Evolutionary conservation across 352 stramenopile species (phyloP).

Genomic region (Pythium pyrilobum): DNA sequence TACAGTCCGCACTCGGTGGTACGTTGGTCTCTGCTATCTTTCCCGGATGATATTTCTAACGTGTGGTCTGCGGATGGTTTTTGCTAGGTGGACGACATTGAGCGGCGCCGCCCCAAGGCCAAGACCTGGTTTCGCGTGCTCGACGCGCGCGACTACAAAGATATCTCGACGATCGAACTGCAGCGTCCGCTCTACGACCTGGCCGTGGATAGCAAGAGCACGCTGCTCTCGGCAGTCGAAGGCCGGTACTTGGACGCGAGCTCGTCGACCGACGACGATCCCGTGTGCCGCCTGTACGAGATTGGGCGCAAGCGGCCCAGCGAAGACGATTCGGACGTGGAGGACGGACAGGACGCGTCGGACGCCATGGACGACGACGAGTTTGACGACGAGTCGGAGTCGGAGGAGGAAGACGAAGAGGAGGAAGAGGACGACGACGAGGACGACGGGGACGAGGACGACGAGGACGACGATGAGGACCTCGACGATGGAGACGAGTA

Average conservation of each 20-base stretch:
- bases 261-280: conserved; percentile 61
- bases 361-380: conserved; percentile 75
- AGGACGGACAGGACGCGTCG: conserved; percentile 66
- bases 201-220: conserved; percentile 56
- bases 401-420: conserved; percentile 33
- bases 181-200: conserved; percentile 75
- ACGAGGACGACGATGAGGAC: conserved; percentile 40
- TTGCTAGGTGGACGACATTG: conserved; percentile 48
- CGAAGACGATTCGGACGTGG: conserved; percentile 85
- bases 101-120: conserved; percentile 50
- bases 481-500: conserved; percentile 27
- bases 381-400: conserved; percentile 61
- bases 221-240: conserved; percentile 65
- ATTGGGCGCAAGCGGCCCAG: conserved; percentile 76
- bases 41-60: neutral
- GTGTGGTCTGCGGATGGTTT: no score
- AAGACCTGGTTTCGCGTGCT: conserved; percentile 85
- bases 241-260: conserved; percentile 62
- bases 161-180: conserved; percentile 81
- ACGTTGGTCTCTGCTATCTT: no score
- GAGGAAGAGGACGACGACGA: conserved; percentile 44
- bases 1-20: conserved; percentile 74
- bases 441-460: conserved; percentile 40
- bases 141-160: conserved; percentile 75
- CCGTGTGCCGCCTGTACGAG: conserved; percentile 83